Evolutionary conservation across 305 asterid species (phyloP).

Genomic region (Rubia occidens): DNA sequence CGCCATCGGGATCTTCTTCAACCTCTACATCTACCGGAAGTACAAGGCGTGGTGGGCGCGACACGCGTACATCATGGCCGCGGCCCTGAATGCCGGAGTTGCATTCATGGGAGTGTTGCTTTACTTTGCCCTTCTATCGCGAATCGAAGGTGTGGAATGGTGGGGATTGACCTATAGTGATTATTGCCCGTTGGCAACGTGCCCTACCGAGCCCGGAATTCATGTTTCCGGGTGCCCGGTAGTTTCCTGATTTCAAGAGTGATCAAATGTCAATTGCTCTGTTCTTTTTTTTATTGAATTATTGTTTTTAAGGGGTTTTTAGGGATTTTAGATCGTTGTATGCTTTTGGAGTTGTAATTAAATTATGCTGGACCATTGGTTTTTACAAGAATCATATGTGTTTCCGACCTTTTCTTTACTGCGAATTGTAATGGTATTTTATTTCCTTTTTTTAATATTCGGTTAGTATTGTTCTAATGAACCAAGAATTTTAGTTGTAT

Average conservation of each 20-base stretch:
- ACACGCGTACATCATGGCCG: constrained; percentile 51
- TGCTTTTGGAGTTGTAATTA: background rate
- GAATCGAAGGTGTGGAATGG: constrained; percentile 37
- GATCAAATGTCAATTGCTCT: too few relatives aligned
- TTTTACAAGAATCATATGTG: too few relatives aligned
- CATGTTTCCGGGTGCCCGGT: background rate
- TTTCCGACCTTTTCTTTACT: background rate
- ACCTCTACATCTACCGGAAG: constrained; percentile 34
- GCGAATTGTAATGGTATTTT: background rate
- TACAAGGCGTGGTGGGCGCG: constrained; percentile 64
- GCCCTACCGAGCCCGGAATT: background rate
- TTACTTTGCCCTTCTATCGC: constrained; percentile 31
- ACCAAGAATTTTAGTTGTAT: background rate
- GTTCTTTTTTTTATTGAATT: background rate
- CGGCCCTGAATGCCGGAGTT: constrained; percentile 55
- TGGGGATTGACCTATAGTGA: constrained; percentile 16
- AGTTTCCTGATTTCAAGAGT: background rate
- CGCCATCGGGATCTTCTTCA: constrained; percentile 35
- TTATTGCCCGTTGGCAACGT: background rate
- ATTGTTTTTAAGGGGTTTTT: background rate
- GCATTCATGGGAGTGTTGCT: constrained; percentile 53
- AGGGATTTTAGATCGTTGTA: background rate
- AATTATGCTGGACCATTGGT: too few relatives aligned
- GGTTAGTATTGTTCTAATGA: background rate
- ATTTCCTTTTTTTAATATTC: background rate